Conservation (phyloP, 768 basidiomycete genomes). For the Pisolithus albus region DNA sequence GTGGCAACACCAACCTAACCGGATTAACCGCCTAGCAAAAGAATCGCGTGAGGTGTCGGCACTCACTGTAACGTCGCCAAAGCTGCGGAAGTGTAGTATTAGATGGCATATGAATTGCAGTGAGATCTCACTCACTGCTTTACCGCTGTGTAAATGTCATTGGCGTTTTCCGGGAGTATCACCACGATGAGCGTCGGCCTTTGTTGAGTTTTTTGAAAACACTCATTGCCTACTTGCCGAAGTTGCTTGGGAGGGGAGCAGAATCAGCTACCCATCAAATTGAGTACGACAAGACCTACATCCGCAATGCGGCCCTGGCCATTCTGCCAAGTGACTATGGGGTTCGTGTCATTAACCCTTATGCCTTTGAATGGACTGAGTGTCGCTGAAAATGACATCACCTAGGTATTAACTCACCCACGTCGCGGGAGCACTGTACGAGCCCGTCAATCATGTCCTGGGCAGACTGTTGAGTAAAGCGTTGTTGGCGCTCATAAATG, state of each 20-base stretch:
- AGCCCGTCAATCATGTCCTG: conserved; percentile 52
- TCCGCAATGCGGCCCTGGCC: conserved; percentile 49
- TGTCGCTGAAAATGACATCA: neutral
- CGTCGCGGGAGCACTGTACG: conserved; percentile 40
- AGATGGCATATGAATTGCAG: conserved; percentile 1
- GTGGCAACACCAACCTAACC: conserved; percentile 66
- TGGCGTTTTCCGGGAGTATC: conserved; percentile 65
- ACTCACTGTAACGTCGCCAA: conserved; percentile 59
- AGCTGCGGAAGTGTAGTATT: conserved; percentile 35
- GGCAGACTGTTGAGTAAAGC: conserved; percentile 46
- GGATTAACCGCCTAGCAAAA: conserved; percentile 1
- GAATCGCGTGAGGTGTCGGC: neutral
- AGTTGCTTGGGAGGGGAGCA: conserved; percentile 35
- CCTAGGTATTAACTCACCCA: conserved; percentile 44
- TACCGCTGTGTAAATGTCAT: conserved; percentile 69
- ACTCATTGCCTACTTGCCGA: conserved; percentile 42
- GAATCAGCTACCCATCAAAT: neutral
- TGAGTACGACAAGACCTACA: conserved; percentile 19
- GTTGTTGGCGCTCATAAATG: conserved; percentile 54
- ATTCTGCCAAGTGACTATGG: conserved; percentile 48
- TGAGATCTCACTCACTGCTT: conserved; percentile 57
- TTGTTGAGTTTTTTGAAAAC: conserved; percentile 31
- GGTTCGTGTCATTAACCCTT: conserved; percentile 37
- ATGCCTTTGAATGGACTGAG: conserved; percentile 43
- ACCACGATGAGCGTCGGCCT: conserved; percentile 58